Evolutionary conservation across 768 basidiomycete species (phyloP), one percentile per base, ranked within the genome.

Genomic region (Lactarius vividus): DNA sequence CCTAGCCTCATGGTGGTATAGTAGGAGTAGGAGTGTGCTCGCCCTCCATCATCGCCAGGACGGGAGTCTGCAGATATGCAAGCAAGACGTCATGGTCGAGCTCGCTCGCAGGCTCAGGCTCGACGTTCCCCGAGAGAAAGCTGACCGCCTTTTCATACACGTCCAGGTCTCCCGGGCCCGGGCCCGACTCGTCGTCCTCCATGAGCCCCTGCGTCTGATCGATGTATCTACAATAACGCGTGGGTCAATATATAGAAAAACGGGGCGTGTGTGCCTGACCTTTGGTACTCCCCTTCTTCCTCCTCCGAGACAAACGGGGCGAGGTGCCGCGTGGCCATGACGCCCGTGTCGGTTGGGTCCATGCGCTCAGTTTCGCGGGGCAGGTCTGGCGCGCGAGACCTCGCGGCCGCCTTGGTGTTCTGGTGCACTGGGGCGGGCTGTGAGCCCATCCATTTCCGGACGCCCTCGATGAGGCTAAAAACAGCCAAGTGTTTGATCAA

Each of bases 371-470:
- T 44, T 44, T 70, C 67, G 23, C 26, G 55, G 1, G 60, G 55
- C 16, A 28, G 61, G 46, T 62, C 68, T 52, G 55, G 40, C 8
- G 40, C 54, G 11, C 60, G 44, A 6, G 66, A 57, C 39, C 64
- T 7, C 18, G 28, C 23, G 20, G 62, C 40, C 6, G 62, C 29
- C 16, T 31, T 35, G 26, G 31, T 28, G 44, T 55, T n/a, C 33
- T 53, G 31, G 8, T 23, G 55, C 1, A 39, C 54, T 6, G 62
- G 63, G 2, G 79, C 71, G 1, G 82, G 78, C 53, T 82, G 81
- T 1, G 88, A 80, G 11, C 85, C 81, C 61, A 93, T 92, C 90
- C 89, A 92, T 20, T 86, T 83, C 33, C 88, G 82, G 11, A 93
- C 88, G 31, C 91, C 91, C 67, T 88, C 88, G 65, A 93, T 89